Evolutionary conservation across 2,329 filamentous ascomycete genomes (phyloP), one percentile per base, ranked within the genome.

Genomic region (Camillea tinctor): DNA sequence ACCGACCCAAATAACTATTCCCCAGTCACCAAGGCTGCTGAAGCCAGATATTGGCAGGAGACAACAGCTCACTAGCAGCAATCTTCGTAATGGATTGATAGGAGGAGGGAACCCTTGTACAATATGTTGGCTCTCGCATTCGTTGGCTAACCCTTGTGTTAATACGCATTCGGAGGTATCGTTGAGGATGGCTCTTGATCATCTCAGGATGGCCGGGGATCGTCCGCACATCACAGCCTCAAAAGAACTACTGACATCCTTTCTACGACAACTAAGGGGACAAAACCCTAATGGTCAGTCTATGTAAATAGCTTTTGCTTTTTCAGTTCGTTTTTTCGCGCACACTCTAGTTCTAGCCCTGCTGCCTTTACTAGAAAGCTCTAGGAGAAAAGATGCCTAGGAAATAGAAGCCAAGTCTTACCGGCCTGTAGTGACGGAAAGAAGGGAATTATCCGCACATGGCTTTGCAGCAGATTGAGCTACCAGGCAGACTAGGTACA

Each of bases 171-270:
- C 67, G 0, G 68, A 72, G 48, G 55, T 68, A 8, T 69, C 67
- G 3, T 30, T 75, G 50, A 65, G 73, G 19, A 17, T 74, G 13
- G 71, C 69, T 4, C 63, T 75, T 23, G 72, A 74, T 58, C 56
- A 56, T 26, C 62, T 74, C 8, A 68, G 71, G 24, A 40, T 60
- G 3, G 30, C 57, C 17, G 57, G 52, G 15, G 54, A 65, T 17
- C 11, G 50, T 0, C 49, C 58, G 4, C 20, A 30, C 7, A 26
- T 64, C 21, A 40, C 15, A 15, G 55, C 59, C 19, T 60, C 54
- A 15, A 59, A 59, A 49, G 52, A 52, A 13, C 51, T 61, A 26
- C 60, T 70, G 2, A 21, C 52, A 7, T 26, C 56, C 3, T 60
- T 60, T 19, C 56, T 72, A 49, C 64, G 61, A 48, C 26, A 52